phyloP scores from a whole-genome alignment of 2,329 filamentous ascomycete species.

The Colletotrichum sp. region DNA sequence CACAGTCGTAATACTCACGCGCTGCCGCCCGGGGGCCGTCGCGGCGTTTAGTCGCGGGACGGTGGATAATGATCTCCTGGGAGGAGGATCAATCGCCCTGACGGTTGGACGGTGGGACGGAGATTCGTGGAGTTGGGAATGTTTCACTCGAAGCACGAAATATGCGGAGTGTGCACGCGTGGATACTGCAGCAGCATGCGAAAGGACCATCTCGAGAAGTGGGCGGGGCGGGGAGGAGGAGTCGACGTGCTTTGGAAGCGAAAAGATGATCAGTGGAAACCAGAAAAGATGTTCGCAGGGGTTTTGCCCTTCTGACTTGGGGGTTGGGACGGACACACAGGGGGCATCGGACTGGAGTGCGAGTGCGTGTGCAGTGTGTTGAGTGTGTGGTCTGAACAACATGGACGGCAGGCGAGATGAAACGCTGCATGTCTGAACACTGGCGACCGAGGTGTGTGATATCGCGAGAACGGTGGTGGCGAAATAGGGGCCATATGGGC shows the following conservation, averaged over 20 bases:
- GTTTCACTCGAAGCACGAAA: slow-evolving; percentile 7
- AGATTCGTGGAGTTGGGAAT: not conserved
- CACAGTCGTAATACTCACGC: not conserved
- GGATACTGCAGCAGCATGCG: not conserved
- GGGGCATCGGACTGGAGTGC: not conserved
- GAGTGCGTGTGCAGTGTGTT: not conserved
- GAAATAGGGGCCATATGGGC: not conserved
- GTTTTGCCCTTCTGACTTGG: not conserved
- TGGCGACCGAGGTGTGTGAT: slow-evolving; percentile 3
- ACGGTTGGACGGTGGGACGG: not conserved
- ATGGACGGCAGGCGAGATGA: slow-evolving; percentile 9
- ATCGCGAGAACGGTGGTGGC: not conserved
- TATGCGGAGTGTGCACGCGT: not conserved
- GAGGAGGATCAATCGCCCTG: not conserved
- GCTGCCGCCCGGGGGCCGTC: not conserved
- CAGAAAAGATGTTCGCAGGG: slow-evolving; percentile 13
- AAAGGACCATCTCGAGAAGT: not conserved
- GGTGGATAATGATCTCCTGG: not conserved
- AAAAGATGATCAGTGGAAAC: slow-evolving; percentile 2
- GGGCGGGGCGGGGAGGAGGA: not conserved
- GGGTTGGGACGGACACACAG: slow-evolving; percentile 1
- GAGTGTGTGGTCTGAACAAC: slow-evolving; percentile 9
- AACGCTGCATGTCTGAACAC: slow-evolving; percentile 20
- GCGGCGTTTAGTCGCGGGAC: not conserved
- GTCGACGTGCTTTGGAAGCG: not conserved